Conservation (phyloP, 768 basidiomycete genomes). For the Tricholoma hemisulphureum region DNA sequence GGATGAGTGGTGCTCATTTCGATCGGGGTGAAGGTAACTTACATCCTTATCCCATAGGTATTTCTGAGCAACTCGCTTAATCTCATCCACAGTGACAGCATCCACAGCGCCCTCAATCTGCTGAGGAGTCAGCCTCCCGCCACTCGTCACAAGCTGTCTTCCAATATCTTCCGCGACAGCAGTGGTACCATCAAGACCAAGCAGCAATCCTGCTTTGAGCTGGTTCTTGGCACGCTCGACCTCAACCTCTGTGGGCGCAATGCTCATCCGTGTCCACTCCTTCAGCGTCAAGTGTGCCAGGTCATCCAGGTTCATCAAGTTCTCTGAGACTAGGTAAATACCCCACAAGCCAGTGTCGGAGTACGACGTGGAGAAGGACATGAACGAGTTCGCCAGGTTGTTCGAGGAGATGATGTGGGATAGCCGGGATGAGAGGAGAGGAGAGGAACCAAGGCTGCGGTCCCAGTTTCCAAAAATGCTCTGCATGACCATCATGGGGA, state of each 20-base stretch:
- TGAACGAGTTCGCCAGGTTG: conserved; percentile 98
- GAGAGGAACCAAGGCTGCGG: conserved; percentile 86
- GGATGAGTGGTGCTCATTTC: conserved; percentile 8
- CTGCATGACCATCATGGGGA: conserved; percentile 99
- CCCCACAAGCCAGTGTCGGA: conserved; percentile 99
- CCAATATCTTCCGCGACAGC: conserved; percentile 98
- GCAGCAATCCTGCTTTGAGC: conserved; percentile 90
- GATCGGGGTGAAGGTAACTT: conserved; percentile 26
- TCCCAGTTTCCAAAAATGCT: conserved; percentile 99
- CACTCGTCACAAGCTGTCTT: conserved; percentile 93
- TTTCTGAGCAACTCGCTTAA: conserved; percentile 92
- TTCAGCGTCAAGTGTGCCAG: conserved; percentile 89
- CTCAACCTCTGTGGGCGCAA: conserved; percentile 77
- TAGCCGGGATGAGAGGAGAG: conserved; percentile 86
- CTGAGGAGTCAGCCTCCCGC: conserved; percentile 83
- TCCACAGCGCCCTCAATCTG: conserved; percentile 94
- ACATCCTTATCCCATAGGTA: conserved; percentile 98
- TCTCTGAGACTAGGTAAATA: conserved; percentile 95
- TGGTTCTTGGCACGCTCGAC: conserved; percentile 99
- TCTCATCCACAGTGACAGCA: conserved; percentile 82
- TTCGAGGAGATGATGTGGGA: conserved; percentile 87
- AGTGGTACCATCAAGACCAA: conserved; percentile 92
- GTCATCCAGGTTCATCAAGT: conserved; percentile 91
- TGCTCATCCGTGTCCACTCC: conserved; percentile 96
- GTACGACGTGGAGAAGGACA: conserved; percentile 99